Percentiles rank a stretch among this genome's conserved stretches.
These are phyloP conservation scores for Pyricularia sp. DNA, from an alignment of 2,329 filamentous ascomycete species.

Conservation along the genomic window DNA sequence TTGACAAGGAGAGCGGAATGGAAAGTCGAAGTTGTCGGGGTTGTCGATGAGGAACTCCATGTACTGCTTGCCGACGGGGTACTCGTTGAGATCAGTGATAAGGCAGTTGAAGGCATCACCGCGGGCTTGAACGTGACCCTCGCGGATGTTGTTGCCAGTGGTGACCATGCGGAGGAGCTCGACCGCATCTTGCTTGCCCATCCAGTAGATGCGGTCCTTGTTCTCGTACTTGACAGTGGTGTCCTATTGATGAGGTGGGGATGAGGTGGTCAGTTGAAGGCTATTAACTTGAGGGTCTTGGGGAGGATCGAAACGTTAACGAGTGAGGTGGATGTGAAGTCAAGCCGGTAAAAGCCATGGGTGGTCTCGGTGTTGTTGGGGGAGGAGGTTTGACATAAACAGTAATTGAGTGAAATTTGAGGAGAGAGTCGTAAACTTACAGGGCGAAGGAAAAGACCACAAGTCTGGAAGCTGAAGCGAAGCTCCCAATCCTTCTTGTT, in stretches of 20 bases:
- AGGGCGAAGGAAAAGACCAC: neutral
- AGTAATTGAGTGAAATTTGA: neutral
- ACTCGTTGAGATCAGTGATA: neutral
- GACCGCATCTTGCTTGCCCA: neutral
- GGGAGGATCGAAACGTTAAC: neutral
- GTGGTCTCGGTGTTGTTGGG: too few relatives aligned
- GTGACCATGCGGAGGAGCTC: neutral
- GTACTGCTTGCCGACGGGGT: neutral
- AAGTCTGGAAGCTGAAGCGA: neutral
- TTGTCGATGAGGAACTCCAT: neutral
- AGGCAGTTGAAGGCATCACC: neutral
- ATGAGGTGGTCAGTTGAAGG: neutral
- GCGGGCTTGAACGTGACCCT: neutral
- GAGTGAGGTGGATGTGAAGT: neutral
- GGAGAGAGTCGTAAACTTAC: neutral
- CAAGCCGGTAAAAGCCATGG: too few relatives aligned
- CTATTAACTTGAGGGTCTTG: neutral
- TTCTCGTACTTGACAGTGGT: neutral
- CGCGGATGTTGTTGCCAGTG: neutral
- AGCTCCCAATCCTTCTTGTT: slow-evolving; percentile 1
- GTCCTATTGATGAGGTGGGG: neutral
- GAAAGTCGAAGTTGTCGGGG: neutral
- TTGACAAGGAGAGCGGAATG: neutral
- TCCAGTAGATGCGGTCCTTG: neutral
- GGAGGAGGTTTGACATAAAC: too few relatives aligned